These are phyloP conservation scores for Peniophora sp. DNA, from an alignment of 1,284 basidiomycete genomes.

Conservation along the genomic window DNA sequence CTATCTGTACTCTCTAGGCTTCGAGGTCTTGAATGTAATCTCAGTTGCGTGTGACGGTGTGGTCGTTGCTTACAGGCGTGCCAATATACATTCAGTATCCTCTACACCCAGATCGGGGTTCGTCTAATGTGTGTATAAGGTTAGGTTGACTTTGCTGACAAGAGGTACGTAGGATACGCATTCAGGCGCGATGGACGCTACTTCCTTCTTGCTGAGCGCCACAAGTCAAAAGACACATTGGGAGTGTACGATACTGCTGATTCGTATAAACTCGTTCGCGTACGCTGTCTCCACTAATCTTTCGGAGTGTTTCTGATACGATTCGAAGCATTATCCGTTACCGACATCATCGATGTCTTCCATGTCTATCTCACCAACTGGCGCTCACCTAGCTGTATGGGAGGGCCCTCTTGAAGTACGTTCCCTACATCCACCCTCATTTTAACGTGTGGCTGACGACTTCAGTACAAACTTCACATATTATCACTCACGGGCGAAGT, in stretches of 20 bases:
- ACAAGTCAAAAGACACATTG: slow-evolving; percentile 78
- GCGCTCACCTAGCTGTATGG: slow-evolving; percentile 76
- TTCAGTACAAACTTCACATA: slow-evolving; percentile 75
- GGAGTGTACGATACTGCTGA: slow-evolving; percentile 75
- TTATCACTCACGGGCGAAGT: slow-evolving; percentile 65
- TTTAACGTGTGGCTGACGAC: slow-evolving; percentile 4
- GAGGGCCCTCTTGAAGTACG: slow-evolving; percentile 74
- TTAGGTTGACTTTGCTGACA: slow-evolving; percentile 3
- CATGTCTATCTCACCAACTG: slow-evolving; percentile 75
- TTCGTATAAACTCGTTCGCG: slow-evolving; percentile 66
- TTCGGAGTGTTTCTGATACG: background rate
- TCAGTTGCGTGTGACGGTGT: slow-evolving; percentile 74
- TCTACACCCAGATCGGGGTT: slow-evolving; percentile 69
- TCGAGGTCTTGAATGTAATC: background rate
- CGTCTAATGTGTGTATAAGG: slow-evolving; percentile 3
- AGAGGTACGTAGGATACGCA: slow-evolving; percentile 50
- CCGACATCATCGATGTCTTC: slow-evolving; percentile 70
- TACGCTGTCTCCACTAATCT: slow-evolving; percentile 28
- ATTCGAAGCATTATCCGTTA: slow-evolving; percentile 68
- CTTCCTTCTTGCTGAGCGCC: slow-evolving; percentile 76
- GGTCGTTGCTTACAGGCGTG: slow-evolving; percentile 64
- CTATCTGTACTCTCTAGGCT: background rate
- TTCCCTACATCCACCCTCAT: slow-evolving; percentile 5
- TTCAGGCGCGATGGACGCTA: slow-evolving; percentile 77
- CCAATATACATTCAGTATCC: slow-evolving; percentile 77